Conservation (phyloP, 768 basidiomycete species). For the Rhodotorula sphaerocarpa region DNA sequence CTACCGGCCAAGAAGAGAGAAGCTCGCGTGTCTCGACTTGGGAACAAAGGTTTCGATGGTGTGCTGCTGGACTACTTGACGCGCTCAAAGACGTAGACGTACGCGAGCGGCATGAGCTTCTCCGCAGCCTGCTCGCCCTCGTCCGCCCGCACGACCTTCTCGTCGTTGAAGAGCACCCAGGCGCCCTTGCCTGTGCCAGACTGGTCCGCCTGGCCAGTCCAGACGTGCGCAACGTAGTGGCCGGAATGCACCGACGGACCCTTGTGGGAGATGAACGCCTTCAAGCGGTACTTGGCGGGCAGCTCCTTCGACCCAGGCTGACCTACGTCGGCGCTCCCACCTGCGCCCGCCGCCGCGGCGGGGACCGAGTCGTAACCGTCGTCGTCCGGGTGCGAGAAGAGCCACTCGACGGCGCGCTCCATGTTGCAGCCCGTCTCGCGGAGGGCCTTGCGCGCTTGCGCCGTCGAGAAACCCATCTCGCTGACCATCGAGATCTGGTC, state of each 20-base stretch:
- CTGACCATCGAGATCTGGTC: conserved; percentile 66
- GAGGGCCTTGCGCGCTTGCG: conserved; percentile 79
- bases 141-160: conserved; percentile 63
- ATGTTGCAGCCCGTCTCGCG: conserved; percentile 66
- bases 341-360: conserved; percentile 35
- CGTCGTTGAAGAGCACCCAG: conserved; percentile 33
- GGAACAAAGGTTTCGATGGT: no score
- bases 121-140: conserved; percentile 57
- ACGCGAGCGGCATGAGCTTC: conserved; percentile 74
- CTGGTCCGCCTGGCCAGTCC: conserved; percentile 56
- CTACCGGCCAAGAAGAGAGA: no score
- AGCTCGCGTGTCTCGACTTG: no score
- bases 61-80: no score
- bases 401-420: conserved; percentile 89
- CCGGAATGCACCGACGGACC: conserved; percentile 91
- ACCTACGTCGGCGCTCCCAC: background rate
- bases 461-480: conserved; percentile 85
- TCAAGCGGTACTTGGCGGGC: conserved; percentile 70
- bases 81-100: conserved; percentile 88
- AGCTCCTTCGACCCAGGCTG: conserved; percentile 53
- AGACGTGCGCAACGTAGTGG: conserved; percentile 80
- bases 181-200: conserved; percentile 52
- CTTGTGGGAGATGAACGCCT: conserved; percentile 95
- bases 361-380: conserved; percentile 54
- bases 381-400: conserved; percentile 88